Evolutionary conservation across 176 grass and related monocot genomes (phyloP).

Genomic region (Hyparrhenia diplandra): DNA sequence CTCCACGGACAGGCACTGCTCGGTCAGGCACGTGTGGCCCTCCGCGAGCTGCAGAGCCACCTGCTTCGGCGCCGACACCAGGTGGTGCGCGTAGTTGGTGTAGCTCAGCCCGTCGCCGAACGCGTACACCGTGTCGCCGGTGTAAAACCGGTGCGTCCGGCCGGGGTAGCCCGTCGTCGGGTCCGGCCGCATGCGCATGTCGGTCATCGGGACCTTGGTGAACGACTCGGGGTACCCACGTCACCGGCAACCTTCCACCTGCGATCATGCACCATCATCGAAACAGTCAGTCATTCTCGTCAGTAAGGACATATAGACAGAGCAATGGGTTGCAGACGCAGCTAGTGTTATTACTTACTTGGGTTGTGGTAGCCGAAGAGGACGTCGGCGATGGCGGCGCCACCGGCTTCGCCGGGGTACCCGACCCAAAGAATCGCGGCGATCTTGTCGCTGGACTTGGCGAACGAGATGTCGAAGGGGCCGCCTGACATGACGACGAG

Average conservation of each 20-base stretch:
- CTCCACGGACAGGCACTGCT: constrained; percentile 59
- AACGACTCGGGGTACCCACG: constrained; percentile 87
- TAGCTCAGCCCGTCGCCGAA: constrained; percentile 98
- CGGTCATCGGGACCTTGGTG: constrained; percentile 61
- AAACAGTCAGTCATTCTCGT: neutral
- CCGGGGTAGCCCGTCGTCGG: constrained; percentile 57
- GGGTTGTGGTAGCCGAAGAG: constrained; percentile 82
- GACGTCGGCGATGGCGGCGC: constrained; percentile 74
- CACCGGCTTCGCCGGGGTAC: constrained; percentile 86
- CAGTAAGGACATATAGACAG: neutral
- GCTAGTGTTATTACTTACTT: constrained; percentile 41
- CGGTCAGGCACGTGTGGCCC: constrained; percentile 52
- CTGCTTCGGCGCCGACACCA: constrained; percentile 53
- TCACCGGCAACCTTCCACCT: constrained; percentile 89
- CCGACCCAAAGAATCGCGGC: constrained; percentile 83
- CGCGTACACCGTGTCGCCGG: constrained; percentile 58
- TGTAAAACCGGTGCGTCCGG: constrained; percentile 95
- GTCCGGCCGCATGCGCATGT: constrained; percentile 92
- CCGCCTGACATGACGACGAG: constrained; percentile 97
- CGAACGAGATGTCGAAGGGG: constrained; percentile 64
- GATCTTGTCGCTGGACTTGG: constrained; percentile 54
- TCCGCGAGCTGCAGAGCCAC: constrained; percentile 60
- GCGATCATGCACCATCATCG: neutral
- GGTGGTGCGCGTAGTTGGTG: constrained; percentile 48
- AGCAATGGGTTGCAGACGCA: neutral